Base-by-base conservation (phyloP, 2,329 filamentous ascomycete species). In the Aureobasidium sp. region DNA sequence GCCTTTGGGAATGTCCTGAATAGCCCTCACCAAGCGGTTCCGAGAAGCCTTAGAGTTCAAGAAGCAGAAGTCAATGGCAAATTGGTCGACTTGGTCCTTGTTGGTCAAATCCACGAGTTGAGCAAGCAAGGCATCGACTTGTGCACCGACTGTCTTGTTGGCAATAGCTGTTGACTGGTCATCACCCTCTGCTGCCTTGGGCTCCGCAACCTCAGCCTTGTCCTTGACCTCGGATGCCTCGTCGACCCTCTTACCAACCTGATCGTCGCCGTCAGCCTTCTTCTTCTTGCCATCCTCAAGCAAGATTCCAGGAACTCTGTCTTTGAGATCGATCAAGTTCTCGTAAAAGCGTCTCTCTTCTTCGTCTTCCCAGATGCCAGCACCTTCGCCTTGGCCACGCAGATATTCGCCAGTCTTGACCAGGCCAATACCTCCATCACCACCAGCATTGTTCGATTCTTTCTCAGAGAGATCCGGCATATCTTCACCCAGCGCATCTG, bases 291-390 rank as follows among this genome's bases (percentile, higher is more conserved):
- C 86, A 68, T 97, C 94, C 70, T 99, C 94, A 0, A 99, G 84
- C 9, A 99, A 80, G 68, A 99, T 95, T 1, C 88, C 88, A 0
- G 94, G 95, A 2, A 99, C 94, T 68, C 96, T 95, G 68, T 95
- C 94, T 72, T 95, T 96, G 17, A 99, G 79, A 71, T 99, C 94
- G 13, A 96, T 89, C 12, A 99, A 76, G 66, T 97, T 97, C 78
- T 99, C 94, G 76, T 99, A 99, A 74, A 99, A 99, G 64, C 94
- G 89, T 64, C 94, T 87, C 75, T 99, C 93, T 61, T 99, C 94
- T 71, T 99, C 94, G 69, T 99, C 94, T 77, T 97, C 92, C 94
- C 94, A 99, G 65, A 99, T 97, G 0, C 94, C 94, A 27, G 92
- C 84, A 23, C 91, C 92, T 63, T 97, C 93, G 26, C 87, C 88